Percentiles rank a stretch among this genome's conserved stretches.
Conservation (phyloP, 495 filamentous ascomycete species). For the Massariosphaeria phaeospora region DNA sequence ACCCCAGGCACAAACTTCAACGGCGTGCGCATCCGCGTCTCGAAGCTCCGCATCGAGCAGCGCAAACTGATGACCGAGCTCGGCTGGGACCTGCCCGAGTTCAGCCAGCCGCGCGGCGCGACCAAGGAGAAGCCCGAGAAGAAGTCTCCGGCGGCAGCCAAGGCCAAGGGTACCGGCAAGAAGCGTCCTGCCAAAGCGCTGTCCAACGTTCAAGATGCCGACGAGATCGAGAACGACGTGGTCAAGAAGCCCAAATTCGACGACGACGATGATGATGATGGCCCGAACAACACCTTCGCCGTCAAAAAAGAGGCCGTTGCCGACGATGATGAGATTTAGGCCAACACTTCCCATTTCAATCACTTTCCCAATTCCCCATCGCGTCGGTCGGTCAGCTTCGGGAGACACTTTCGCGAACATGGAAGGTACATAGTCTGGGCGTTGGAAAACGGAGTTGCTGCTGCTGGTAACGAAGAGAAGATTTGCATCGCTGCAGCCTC, state of each 20-base stretch:
- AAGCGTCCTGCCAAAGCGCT: background rate
- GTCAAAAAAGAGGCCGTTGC: background rate
- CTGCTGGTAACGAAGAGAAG: too few relatives aligned
- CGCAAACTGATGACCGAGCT: conserved; percentile 3
- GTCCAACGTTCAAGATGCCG: background rate
- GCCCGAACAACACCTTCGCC: background rate
- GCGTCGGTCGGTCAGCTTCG: background rate
- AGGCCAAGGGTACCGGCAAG: background rate
- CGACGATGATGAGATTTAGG: background rate
- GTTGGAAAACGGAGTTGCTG: too few relatives aligned
- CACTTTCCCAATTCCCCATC: background rate
- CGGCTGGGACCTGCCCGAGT: background rate
- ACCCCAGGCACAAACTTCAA: conserved; percentile 4
- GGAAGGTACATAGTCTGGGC: too few relatives aligned
- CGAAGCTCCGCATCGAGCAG: conserved; percentile 18
- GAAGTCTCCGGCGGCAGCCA: background rate
- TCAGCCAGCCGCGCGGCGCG: background rate
- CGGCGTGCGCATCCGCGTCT: conserved; percentile 1
- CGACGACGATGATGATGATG: background rate
- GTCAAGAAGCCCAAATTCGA: conserved; percentile 2
- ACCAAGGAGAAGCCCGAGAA: background rate
- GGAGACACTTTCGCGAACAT: too few relatives aligned
- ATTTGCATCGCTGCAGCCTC: too few relatives aligned
- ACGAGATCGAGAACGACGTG: background rate
- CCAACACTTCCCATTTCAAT: background rate